These are phyloP conservation scores for Erodium chrysanthum DNA, from an alignment of 441 rosid genomes.

Conservation along the genomic window DNA sequence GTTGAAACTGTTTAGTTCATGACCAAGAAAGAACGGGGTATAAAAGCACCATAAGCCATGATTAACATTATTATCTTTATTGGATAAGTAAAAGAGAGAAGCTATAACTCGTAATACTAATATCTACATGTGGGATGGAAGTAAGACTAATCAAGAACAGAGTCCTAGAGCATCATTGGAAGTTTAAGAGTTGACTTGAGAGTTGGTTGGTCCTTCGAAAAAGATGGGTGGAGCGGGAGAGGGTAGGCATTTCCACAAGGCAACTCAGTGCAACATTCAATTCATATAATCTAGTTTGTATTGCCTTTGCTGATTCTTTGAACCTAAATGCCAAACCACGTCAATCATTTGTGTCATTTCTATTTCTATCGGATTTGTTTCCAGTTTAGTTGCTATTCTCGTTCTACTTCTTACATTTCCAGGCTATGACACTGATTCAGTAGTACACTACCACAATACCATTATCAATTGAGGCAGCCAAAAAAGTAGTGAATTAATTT, in stretches of 20 bases:
- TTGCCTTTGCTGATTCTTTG: not conserved
- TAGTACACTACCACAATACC: not conserved
- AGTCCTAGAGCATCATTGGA: not conserved
- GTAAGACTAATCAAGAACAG: slow-evolving; percentile 1
- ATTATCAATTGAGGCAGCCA: not conserved
- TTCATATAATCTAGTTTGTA: not conserved
- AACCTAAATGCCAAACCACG: not conserved
- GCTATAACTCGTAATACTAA: not conserved
- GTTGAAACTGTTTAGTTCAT: not conserved
- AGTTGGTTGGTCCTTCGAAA: not conserved
- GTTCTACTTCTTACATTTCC: not conserved
- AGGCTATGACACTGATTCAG: not conserved
- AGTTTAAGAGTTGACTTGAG: not conserved
- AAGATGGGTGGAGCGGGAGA: not conserved
- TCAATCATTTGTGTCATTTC: not conserved
- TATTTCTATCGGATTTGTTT: not conserved
- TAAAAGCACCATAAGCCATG: not conserved
- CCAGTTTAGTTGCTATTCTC: not conserved
- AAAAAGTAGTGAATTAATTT: not conserved
- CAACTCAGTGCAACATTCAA: not conserved
- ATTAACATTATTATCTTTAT: not conserved
- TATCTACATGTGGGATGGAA: not conserved
- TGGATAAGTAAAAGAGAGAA: not conserved
- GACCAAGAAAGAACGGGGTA: not conserved
- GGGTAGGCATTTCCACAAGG: not conserved